Percentiles rank a stretch among this genome's conserved stretches.
Conservation (phyloP, 1,284 basidiomycete species). For the Leccinum griseonigrum region DNA sequence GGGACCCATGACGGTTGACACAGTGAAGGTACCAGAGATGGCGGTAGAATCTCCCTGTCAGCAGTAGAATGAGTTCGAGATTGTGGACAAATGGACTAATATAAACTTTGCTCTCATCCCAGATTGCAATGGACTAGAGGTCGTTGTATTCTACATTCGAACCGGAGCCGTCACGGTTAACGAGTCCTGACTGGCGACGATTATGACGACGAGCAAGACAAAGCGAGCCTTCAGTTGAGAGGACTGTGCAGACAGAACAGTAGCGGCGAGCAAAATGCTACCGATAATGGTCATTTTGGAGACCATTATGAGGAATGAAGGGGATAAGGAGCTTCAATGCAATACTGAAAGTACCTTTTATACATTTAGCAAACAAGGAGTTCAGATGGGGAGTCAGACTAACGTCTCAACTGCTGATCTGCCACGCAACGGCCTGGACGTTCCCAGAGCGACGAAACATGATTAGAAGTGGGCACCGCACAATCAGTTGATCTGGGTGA, state of each 20-base stretch:
- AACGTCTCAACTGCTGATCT: neutral
- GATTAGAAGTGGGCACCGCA: neutral
- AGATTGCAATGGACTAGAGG: slow-evolving; percentile 23
- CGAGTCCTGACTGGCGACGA: slow-evolving; percentile 9
- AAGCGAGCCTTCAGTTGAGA: slow-evolving; percentile 9
- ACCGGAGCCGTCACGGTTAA: slow-evolving; percentile 1
- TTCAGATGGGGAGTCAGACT: neutral
- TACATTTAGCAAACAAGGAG: neutral
- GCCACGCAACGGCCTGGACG: neutral
- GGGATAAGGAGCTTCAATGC: neutral
- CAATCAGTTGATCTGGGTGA: neutral
- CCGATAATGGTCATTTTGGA: slow-evolving; percentile 16
- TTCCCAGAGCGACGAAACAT: neutral
- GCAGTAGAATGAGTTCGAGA: neutral
- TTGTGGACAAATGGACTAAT: neutral
- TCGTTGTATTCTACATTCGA: slow-evolving; percentile 10
- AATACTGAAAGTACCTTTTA: neutral
- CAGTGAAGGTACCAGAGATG: slow-evolving; percentile 16
- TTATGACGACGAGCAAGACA: slow-evolving; percentile 12
- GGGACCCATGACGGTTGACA: slow-evolving; percentile 12
- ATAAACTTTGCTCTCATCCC: slow-evolving; percentile 8
- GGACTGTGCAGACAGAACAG: slow-evolving; percentile 16
- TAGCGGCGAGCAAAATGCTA: slow-evolving; percentile 22
- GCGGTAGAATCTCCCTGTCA: slow-evolving; percentile 17
- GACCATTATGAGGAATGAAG: slow-evolving; percentile 5